These are phyloP conservation scores for Cladosporium sp. DNA, from an alignment of 2,329 filamentous ascomycete genomes.

Conservation along the genomic window DNA sequence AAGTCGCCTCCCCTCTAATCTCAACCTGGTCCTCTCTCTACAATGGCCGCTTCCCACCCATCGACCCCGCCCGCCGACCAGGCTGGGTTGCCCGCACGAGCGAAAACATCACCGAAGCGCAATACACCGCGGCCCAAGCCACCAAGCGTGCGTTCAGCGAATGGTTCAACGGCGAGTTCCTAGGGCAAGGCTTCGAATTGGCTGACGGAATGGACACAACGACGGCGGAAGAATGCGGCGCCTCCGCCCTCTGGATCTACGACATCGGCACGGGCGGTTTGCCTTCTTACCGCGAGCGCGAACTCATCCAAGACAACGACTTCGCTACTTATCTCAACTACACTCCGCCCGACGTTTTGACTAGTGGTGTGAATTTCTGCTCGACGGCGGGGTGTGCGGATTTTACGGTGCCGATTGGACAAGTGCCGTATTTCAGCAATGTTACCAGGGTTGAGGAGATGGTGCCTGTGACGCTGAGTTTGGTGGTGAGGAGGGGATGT, in stretches of 20 bases:
- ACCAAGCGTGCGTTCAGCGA: constrained; percentile 25
- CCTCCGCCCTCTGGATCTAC: constrained; percentile 36
- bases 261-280: constrained; percentile 41
- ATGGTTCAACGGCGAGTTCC: neutral
- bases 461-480: constrained; percentile 40
- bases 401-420: constrained; percentile 41
- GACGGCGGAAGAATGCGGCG: constrained; percentile 36
- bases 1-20: constrained; percentile 32
- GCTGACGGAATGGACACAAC: neutral
- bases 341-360: constrained; percentile 27
- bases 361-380: constrained; percentile 27
- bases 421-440: constrained; percentile 38
- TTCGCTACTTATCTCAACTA: constrained; percentile 33
- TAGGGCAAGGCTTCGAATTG: neutral
- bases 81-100: constrained; percentile 31
- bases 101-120: constrained; percentile 1
- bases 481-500: constrained; percentile 42
- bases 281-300: constrained; percentile 37
- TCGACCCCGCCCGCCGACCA: constrained; percentile 34
- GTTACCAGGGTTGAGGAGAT: constrained; percentile 39
- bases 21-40: constrained; percentile 31
- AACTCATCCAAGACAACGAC: constrained; percentile 29
- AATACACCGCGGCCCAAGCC: constrained; percentile 25
- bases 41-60: constrained; percentile 38
- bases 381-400: constrained; percentile 5